phyloP scores from a whole-genome alignment of 2,329 filamentous ascomycete species.

The Penicillium expansum region DNA sequence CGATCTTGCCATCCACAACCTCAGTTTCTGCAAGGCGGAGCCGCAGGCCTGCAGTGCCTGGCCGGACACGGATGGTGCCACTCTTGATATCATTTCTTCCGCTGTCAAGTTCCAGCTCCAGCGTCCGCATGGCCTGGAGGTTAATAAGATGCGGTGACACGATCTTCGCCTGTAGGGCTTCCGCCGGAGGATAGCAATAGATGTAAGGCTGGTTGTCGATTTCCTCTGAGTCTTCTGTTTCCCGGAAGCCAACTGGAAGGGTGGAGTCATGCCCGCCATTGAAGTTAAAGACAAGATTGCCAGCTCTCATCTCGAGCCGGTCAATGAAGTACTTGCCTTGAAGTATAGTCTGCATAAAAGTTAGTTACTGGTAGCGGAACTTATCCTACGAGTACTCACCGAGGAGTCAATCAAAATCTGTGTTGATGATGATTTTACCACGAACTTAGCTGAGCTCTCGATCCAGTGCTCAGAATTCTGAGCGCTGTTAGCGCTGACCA shows the following conservation, averaged over 20 bases:
- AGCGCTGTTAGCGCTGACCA: slow-evolving; percentile 51
- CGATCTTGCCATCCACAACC: slow-evolving; percentile 42
- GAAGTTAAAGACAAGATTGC: slow-evolving; percentile 41
- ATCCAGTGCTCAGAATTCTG: slow-evolving; percentile 67
- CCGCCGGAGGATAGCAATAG: slow-evolving; percentile 68
- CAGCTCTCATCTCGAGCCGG: slow-evolving; percentile 59
- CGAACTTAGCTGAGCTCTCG: slow-evolving; percentile 47
- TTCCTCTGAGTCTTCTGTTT: slow-evolving; percentile 32
- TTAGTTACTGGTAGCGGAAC: slow-evolving; percentile 2
- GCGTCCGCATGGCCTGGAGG: slow-evolving; percentile 72
- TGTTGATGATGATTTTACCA: slow-evolving; percentile 56
- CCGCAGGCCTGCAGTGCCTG: slow-evolving; percentile 60
- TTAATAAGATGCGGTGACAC: slow-evolving; percentile 68
- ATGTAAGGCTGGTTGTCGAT: slow-evolving; percentile 59
- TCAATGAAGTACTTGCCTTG: slow-evolving; percentile 73
- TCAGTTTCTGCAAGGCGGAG: slow-evolving; percentile 54
- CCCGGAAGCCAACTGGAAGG: slow-evolving; percentile 38
- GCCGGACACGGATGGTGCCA: slow-evolving; percentile 53
- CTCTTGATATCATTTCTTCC: slow-evolving; percentile 67
- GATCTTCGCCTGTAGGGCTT: slow-evolving; percentile 67
- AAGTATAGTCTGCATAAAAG: slow-evolving; percentile 37
- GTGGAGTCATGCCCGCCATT: slow-evolving; percentile 28
- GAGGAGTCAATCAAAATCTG: slow-evolving; percentile 51
- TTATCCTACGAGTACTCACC: slow-evolving; percentile 31
- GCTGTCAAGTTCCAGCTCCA: slow-evolving; percentile 70